A percentile compares a stretch with the other conserved stretches of the same genome.
phyloP scores from a whole-genome alignment of 2,329 filamentous ascomycete species.

The Xylaria sp. region DNA sequence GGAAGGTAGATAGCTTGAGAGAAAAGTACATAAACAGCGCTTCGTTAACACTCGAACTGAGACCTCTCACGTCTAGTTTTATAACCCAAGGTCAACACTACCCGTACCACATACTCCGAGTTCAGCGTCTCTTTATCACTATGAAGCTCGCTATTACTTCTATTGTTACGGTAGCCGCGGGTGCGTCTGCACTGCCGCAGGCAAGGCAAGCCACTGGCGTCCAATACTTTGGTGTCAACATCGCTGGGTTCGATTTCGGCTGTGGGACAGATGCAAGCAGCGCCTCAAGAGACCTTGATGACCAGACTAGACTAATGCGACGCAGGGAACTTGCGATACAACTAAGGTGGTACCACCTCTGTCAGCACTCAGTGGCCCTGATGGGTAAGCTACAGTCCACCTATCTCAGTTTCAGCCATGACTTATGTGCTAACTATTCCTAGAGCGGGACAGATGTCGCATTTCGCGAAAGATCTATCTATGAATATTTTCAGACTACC shows the following conservation, averaged over 20 bases:
- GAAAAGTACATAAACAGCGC: conserved; percentile 6
- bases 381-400: conserved; percentile 28
- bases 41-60: neutral
- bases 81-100: neutral
- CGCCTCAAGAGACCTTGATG: neutral
- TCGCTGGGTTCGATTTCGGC: conserved; percentile 43
- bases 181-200: conserved; percentile 22
- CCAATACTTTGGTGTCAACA: conserved; percentile 41
- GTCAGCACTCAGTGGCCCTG: conserved; percentile 31
- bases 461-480: conserved; percentile 61
- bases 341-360: conserved; percentile 31
- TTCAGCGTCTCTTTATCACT: neutral
- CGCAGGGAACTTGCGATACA: conserved; percentile 35
- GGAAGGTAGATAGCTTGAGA: neutral
- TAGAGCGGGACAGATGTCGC: conserved; percentile 61
- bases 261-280: conserved; percentile 35
- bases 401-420: neutral
- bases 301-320: neutral
- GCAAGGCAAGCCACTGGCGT: conserved; percentile 33
- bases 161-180: conserved; percentile 2
- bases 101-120: neutral
- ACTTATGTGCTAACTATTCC: neutral
- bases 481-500: conserved; percentile 64
- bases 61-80: neutral
- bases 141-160: conserved; percentile 32